Evolutionary conservation across 352 stramenopile species (phyloP).

Genomic region (Phytophthora kernoviae): DNA sequence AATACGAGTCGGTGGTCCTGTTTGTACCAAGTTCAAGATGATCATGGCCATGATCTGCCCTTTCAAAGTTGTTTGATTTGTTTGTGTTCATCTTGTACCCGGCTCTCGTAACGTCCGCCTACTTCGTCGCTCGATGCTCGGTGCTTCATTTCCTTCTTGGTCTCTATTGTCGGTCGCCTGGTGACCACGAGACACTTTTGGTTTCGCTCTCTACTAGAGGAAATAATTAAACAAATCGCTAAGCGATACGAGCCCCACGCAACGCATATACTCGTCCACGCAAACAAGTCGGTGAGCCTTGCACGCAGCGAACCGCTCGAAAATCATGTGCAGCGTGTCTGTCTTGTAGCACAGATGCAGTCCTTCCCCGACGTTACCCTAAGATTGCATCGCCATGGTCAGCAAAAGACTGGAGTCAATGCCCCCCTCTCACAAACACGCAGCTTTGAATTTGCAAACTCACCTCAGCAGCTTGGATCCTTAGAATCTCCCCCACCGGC

Average conservation of each 20-base stretch:
- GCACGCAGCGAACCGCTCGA: slow-evolving; percentile 84
- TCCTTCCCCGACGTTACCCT: slow-evolving; percentile 83
- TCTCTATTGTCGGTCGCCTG: slow-evolving; percentile 17
- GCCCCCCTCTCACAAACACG: not conserved
- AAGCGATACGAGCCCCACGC: slow-evolving; percentile 84
- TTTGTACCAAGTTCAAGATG: slow-evolving; percentile 4
- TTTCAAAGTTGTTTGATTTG: slow-evolving; percentile 41
- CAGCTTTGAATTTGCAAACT: not conserved
- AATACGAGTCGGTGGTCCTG: not conserved
- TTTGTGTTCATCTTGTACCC: slow-evolving; percentile 33
- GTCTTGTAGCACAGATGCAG: slow-evolving; percentile 89
- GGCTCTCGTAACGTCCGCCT: slow-evolving; percentile 12
- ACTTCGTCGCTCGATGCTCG: slow-evolving; percentile 21
- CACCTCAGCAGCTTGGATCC: slow-evolving; percentile 87
- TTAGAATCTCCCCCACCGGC: slow-evolving; percentile 85
- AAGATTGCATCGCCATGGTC: slow-evolving; percentile 11
- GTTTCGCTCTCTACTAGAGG: slow-evolving; percentile 63
- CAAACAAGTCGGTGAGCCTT: slow-evolving; percentile 89
- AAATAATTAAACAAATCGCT: slow-evolving; percentile 94
- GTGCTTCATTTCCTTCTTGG: slow-evolving; percentile 27
- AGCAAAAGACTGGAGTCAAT: slow-evolving; percentile 7
- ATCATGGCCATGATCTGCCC: slow-evolving; percentile 11
- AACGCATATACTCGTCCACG: slow-evolving; percentile 84
- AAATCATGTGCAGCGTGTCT: slow-evolving; percentile 91
- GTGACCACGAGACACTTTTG: slow-evolving; percentile 19